A percentile compares a stretch with the other conserved stretches of the same genome.
These are phyloP conservation scores for Aspergillus cristatus DNA, from an alignment of 495 filamentous ascomycete species.

Conservation along the genomic window DNA sequence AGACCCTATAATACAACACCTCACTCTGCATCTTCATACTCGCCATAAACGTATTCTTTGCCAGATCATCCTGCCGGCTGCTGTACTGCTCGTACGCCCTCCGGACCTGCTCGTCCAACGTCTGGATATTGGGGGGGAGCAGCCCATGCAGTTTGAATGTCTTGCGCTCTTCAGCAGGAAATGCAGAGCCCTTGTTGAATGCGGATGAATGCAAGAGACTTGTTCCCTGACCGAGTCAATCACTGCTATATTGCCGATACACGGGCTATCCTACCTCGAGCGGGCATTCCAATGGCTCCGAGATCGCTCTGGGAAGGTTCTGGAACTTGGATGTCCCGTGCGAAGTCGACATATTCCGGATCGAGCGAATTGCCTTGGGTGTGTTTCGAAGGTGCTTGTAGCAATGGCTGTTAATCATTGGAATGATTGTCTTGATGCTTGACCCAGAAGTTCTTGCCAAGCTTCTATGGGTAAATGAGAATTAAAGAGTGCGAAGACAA, in stretches of 20 bases:
- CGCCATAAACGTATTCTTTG: conserved; percentile 76
- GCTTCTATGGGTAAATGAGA: too few relatives aligned
- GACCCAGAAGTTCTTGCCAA: too few relatives aligned
- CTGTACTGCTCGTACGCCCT: conserved; percentile 76
- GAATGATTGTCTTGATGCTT: too few relatives aligned
- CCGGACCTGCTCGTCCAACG: conserved; percentile 67
- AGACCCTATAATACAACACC: conserved; percentile 59
- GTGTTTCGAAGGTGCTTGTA: too few relatives aligned
- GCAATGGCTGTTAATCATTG: too few relatives aligned
- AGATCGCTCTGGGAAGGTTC: conserved; percentile 52
- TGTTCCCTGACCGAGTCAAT: conserved; percentile 38
- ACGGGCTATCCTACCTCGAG: conserved; percentile 16
- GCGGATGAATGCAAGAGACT: conserved; percentile 58
- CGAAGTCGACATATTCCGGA: background rate
- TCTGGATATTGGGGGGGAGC: conserved; percentile 63
- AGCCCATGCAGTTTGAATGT: conserved; percentile 63
- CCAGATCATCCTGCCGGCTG: conserved; percentile 48
- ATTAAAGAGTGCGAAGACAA: too few relatives aligned
- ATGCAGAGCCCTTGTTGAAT: conserved; percentile 81
- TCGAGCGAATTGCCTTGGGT: background rate
- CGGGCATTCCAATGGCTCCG: conserved; percentile 47
- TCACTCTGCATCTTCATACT: conserved; percentile 76
- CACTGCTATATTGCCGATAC: background rate
- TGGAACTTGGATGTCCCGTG: conserved; percentile 27
- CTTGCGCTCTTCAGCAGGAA: conserved; percentile 56